Percentiles rank a stretch among this genome's conserved stretches.
These are phyloP conservation scores for Protomyces inouyei DNA, from an alignment of 1,139 yeast species.

Conservation along the genomic window DNA sequence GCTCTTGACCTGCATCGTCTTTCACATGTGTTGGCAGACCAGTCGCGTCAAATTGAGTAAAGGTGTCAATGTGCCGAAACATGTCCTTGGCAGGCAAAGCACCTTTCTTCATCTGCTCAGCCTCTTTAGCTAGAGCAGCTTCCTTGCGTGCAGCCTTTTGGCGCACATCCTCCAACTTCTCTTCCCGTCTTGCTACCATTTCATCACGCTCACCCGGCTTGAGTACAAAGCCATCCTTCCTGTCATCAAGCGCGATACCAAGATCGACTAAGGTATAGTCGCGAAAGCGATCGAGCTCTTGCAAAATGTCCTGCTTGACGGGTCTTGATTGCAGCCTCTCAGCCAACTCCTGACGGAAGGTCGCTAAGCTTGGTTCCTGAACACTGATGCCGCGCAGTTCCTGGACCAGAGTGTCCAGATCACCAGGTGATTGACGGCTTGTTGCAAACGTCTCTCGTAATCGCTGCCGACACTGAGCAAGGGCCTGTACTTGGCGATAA, in stretches of 20 bases:
- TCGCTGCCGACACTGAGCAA: constrained; percentile 9
- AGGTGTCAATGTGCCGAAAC: constrained; percentile 53
- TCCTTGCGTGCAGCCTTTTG: constrained; percentile 44
- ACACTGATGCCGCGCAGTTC: neutral
- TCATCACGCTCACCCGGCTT: constrained; percentile 77
- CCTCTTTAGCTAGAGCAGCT: constrained; percentile 52
- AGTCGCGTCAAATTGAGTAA: constrained; percentile 71
- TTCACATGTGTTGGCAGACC: constrained; percentile 70
- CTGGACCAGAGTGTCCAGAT: neutral
- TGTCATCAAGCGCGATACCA: constrained; percentile 84
- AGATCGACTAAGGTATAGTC: constrained; percentile 61
- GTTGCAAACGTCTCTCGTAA: neutral
- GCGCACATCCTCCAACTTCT: constrained; percentile 44
- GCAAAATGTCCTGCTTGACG: constrained; percentile 47
- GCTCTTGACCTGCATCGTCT: constrained; percentile 72
- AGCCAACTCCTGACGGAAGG: neutral
- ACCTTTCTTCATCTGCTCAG: constrained; percentile 64
- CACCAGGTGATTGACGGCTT: neutral
- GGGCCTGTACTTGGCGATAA: neutral
- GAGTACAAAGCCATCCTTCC: constrained; percentile 58
- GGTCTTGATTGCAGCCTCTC: neutral
- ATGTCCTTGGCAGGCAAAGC: constrained; percentile 64
- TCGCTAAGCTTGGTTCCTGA: neutral
- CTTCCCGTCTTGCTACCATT: constrained; percentile 55
- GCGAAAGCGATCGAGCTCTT: constrained; percentile 56